Percentiles rank a stretch among this genome's conserved stretches.
Evolutionary conservation across 192 early-diverging fungal species (phyloP).

Genomic region (Nowakowskiella sp.): DNA sequence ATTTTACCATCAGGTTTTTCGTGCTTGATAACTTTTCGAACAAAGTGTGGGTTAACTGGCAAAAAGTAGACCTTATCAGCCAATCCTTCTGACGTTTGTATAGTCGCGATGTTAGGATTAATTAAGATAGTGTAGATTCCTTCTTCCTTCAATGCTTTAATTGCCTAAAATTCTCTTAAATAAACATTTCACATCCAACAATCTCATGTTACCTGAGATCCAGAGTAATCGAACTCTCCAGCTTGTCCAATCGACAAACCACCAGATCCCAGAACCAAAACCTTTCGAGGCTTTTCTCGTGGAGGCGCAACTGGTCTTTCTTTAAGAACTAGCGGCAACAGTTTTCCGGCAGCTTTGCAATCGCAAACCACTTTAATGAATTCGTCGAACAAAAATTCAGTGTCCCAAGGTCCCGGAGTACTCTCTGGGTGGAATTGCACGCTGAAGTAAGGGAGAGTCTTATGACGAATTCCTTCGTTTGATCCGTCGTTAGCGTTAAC

Average conservation of each 20-base stretch:
- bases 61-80: slow-evolving; percentile 98
- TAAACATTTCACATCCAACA: slow-evolving; percentile 10
- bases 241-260: slow-evolving; percentile 98
- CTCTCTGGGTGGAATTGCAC: slow-evolving; percentile 99
- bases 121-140: slow-evolving; percentile 95
- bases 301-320: slow-evolving; percentile 37
- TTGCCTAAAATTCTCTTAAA: slow-evolving; percentile 72
- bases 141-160: slow-evolving; percentile 97
- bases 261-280: slow-evolving; percentile 91
- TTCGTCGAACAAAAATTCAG: slow-evolving; percentile 93
- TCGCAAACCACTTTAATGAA: slow-evolving; percentile 74
- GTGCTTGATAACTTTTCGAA: slow-evolving; percentile 88
- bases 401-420: slow-evolving; percentile 91
- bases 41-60: slow-evolving; percentile 89
- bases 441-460: slow-evolving; percentile 82
- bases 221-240: slow-evolving; percentile 99
- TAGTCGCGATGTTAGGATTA: slow-evolving; percentile 99
- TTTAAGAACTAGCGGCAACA: slow-evolving; percentile 69
- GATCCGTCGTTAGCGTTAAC: slow-evolving; percentile 98
- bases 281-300: slow-evolving; percentile 75
- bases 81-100: slow-evolving; percentile 94
- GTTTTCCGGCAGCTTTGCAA: slow-evolving; percentile 53
- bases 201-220: slow-evolving; percentile 49
- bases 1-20: slow-evolving; percentile 86
- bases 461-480: slow-evolving; percentile 97